phyloP scores from a whole-genome alignment of 2,329 filamentous ascomycete genomes.

The Penicillium sp. region DNA sequence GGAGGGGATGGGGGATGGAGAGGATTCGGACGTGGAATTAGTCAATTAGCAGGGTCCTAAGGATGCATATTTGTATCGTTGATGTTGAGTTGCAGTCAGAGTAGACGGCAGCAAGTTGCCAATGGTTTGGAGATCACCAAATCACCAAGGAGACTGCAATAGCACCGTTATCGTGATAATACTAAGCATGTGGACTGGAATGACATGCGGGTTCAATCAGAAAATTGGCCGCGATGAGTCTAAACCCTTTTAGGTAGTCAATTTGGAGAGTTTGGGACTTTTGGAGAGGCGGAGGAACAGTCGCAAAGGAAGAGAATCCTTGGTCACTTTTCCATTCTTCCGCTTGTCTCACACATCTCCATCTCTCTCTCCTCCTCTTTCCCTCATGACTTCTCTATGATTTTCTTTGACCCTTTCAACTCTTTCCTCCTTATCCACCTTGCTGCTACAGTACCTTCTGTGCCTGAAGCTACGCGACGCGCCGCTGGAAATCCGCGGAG shows the following conservation, averaged over 20 bases:
- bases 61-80: conserved; percentile 16
- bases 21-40: not conserved
- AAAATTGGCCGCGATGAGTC: conserved; percentile 19
- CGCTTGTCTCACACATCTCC: not conserved
- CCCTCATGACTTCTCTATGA: not conserved
- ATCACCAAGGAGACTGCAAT: not conserved
- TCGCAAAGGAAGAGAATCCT: not conserved
- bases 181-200: not conserved
- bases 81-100: not conserved
- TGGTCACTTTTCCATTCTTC: not conserved
- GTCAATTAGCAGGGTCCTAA: conserved; percentile 11
- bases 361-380: not conserved
- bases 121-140: not conserved
- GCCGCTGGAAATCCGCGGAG: conserved; percentile 2
- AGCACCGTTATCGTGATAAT: not conserved
- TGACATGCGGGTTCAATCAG: conserved; percentile 10
- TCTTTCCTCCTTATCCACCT: not conserved
- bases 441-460: not conserved
- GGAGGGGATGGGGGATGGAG: not conserved
- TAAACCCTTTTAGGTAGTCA: conserved; percentile 23
- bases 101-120: not conserved
- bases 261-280: not conserved
- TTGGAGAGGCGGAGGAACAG: not conserved
- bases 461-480: conserved; percentile 2
- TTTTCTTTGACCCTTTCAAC: not conserved